Conservation (phyloP, 805 yeast species). For the Ogataea methylovora region DNA sequence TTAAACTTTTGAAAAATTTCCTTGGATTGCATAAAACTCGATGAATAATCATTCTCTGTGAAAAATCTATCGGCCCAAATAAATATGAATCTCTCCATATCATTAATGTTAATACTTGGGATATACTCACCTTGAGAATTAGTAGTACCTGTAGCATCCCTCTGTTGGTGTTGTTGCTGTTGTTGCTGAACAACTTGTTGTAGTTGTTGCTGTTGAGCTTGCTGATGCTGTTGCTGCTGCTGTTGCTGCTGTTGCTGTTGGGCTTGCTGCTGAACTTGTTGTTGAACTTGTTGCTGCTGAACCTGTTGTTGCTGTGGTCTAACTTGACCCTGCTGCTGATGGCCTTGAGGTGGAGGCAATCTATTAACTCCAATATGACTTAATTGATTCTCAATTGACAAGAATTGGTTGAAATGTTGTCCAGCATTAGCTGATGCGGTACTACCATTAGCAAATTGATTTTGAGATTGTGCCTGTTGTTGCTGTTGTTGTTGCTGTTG, state of each 20-base stretch:
- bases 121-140: neutral
- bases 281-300: neutral
- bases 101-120: slow-evolving; percentile 9
- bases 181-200: slow-evolving; percentile 3
- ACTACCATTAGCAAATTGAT: neutral
- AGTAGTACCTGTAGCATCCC: neutral
- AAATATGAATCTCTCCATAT: slow-evolving; percentile 26
- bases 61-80: slow-evolving; percentile 26
- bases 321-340: slow-evolving; percentile 5
- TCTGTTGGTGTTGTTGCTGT: slow-evolving; percentile 4
- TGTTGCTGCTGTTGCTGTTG: slow-evolving; percentile 3
- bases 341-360: no score
- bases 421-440: no score
- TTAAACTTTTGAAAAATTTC: slow-evolving; percentile 22
- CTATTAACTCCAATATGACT: no score
- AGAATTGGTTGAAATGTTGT: no score
- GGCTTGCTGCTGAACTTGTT: slow-evolving; percentile 1
- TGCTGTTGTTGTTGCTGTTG: neutral
- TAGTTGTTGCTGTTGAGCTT: neutral
- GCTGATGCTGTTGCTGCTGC: slow-evolving; percentile 3
- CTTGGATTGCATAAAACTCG: slow-evolving; percentile 19
- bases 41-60: slow-evolving; percentile 11
- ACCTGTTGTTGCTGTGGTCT: slow-evolving; percentile 1
- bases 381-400: no score
- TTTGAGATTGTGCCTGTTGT: neutral